A percentile compares a stretch with the other conserved stretches of the same genome.
Conservation (phyloP, 2,329 filamentous ascomycete genomes). For the Neoascochyta sp. region DNA sequence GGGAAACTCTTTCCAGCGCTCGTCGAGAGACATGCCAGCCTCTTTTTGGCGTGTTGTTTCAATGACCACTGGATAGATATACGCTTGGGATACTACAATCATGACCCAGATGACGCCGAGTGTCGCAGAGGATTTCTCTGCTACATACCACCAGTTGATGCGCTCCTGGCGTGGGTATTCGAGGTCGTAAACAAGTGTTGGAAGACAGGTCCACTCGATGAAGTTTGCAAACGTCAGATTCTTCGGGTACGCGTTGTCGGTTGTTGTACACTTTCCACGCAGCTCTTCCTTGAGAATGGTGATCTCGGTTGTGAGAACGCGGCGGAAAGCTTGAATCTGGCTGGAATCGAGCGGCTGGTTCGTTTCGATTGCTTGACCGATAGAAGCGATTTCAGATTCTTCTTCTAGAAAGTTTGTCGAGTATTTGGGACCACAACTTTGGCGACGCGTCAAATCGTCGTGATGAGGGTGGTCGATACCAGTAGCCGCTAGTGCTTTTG, state of each 20-base stretch:
- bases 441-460: conserved; percentile 20
- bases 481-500: conserved; percentile 8
- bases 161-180: conserved; percentile 69
- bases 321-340: conserved; percentile 61
- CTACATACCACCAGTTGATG: conserved; percentile 71
- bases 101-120: conserved; percentile 73
- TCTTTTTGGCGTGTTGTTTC: conserved; percentile 66
- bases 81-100: conserved; percentile 73
- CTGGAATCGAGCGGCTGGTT: conserved; percentile 57
- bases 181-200: conserved; percentile 74
- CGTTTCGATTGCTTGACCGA: conserved; percentile 61
- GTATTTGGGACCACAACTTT: conserved; percentile 36
- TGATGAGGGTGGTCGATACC: conserved; percentile 11
- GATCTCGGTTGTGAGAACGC: conserved; percentile 66
- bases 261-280: conserved; percentile 55
- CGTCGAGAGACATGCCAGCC: conserved; percentile 55
- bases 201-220: conserved; percentile 69
- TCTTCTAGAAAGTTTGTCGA: conserved; percentile 47
- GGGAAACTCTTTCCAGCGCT: conserved; percentile 65
- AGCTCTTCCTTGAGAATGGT: conserved; percentile 62
- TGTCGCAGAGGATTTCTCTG: conserved; percentile 66
- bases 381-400: conserved; percentile 56
- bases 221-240: conserved; percentile 65
- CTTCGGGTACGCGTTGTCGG: conserved; percentile 58
- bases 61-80: conserved; percentile 72